Evolutionary conservation across 2,329 filamentous ascomycete genomes (phyloP).

Genomic region (Leptographium flavum): DNA sequence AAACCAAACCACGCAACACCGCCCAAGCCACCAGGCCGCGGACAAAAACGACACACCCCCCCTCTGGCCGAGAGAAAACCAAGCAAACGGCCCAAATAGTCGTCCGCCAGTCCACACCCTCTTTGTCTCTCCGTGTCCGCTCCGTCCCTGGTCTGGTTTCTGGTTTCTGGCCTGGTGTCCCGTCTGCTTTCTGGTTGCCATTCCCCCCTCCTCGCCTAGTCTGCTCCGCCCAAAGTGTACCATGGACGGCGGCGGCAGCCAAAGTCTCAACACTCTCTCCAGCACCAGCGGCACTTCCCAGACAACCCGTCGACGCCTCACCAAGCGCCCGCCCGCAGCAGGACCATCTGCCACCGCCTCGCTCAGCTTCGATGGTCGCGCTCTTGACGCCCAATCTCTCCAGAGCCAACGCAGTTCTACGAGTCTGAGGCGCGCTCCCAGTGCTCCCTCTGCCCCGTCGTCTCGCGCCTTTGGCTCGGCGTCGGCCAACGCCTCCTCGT

Average conservation of each 20-base stretch:
- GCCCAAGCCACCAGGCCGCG: neutral
- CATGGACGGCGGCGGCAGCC: constrained; percentile 25
- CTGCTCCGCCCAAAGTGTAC: constrained; percentile 15
- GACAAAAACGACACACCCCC: neutral
- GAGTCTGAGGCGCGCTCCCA: constrained; percentile 46
- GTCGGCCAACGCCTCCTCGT: constrained; percentile 30
- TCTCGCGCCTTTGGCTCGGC: constrained; percentile 23
- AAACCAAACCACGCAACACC: too few species aligned
- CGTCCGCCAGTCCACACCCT: neutral
- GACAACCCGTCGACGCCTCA: constrained; percentile 39
- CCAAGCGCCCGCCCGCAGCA: constrained; percentile 45
- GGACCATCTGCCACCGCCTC: constrained; percentile 32
- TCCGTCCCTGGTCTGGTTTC: neutral
- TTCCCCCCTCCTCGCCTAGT: too few species aligned
- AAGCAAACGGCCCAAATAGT: neutral
- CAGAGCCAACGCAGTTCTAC: constrained; percentile 50
- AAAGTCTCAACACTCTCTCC: constrained; percentile 25
- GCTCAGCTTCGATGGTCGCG: constrained; percentile 34
- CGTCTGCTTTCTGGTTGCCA: neutral
- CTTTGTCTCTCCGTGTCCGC: neutral
- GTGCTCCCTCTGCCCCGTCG: constrained; percentile 43
- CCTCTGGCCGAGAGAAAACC: neutral
- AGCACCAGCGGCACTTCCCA: constrained; percentile 34
- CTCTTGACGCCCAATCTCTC: constrained; percentile 40
- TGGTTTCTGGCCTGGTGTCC: too few species aligned